Base-by-base conservation (phyloP, 345 rosid species). In the Rhodamnia argentea region DNA sequence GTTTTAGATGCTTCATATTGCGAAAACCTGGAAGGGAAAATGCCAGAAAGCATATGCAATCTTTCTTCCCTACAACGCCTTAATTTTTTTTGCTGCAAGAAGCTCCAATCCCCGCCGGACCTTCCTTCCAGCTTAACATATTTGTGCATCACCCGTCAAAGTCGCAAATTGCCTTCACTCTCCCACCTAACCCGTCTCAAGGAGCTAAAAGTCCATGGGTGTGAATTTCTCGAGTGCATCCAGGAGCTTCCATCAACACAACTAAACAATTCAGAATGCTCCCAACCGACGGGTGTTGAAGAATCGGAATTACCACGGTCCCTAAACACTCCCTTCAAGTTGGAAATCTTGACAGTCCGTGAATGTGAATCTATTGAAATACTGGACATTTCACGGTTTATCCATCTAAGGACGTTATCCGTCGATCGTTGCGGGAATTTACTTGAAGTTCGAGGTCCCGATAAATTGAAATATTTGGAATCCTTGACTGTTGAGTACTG, bases 11-110 rank as follows among this genome's bases (percentile, higher is more conserved):
- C 70, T 13, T 5, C 0, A 0, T 0, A 0, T 13, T 60, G 70
- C 10, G 0, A 0, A 3, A n/a, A 13, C 2, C 10, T 60, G 37
- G 6, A 27, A n/a, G 5, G 10, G 37, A 6, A n/a, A 27, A 13
- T 5, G 37, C 4, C 4, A 27, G 70, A 60, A 27, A 60, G 70
- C 37, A n/a, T 27, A 18, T 6, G 18, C 11, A 27, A 60, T 3
- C 70, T 60, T 60, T 60, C 70, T n/a, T 60, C 70, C 70, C 37
- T 60, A 6, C 60, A 56, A 56, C 5, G 60, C 13, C 13, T 56
- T 23, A 5, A 23, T n/a, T 8, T 0, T 56, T 0, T 0, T 56
- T 0, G 2, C 5, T 56, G 60, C 60, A 0, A 4, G 3, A 4
- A 56, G 13, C 60, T 56, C n/a, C 12, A 56, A 56, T 56, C n/a